Base-by-base conservation (phyloP, 2,329 filamentous ascomycete species). In the Aspergillaceae sp. region DNA sequence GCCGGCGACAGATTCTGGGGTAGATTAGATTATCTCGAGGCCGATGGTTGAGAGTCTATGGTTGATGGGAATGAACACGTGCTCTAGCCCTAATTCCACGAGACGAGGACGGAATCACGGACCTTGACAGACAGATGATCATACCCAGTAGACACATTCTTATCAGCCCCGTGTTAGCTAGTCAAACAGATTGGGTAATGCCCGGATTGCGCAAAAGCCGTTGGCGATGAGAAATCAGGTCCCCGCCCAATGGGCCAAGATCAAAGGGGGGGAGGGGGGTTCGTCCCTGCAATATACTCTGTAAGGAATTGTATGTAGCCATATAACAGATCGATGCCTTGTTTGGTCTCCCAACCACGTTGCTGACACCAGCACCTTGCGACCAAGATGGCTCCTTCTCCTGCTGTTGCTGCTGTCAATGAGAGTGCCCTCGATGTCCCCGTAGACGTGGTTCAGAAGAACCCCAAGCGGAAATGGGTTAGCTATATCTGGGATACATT, bases 401-500 rank as follows among this genome's bases (percentile, higher is more conserved):
- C 48, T 10, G 32, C 42, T 1, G 38, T 42, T 2, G 32, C 42
- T 1, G 38, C 41, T 2, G 41, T 48, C 8, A 48, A 54, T 2
- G 55, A 60, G 26, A 42, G 50, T 3, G 48, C 46, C 5, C 29
- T 50, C 7, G 48, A 52, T 5, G 8, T 42, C 3, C 35, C 52
- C 0, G 45, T 44, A 7, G 47, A 48, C 5, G 19, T 55, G 6
- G 45, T 60, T 27, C 59, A 61, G 37, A 50, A 57, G 43, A 43
- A 53, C 3, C 53, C 51, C 2, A 69, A 67, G 51, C 52, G 60
- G 6, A 74, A 58, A 62, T 76, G 73, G 73, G 63, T 68, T 40
- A 70, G 67, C 50, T 76, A 75, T 46, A 59, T 78, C 40, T 77
- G 74, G 74, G 74, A 77, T 58, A 73, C 69, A 1, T 65, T 75